Percentiles rank a stretch among this genome's conserved stretches.
Evolutionary conservation across 1,284 basidiomycete genomes (phyloP).

Genomic region (Ceratorhiza oryzae-sativae): DNA sequence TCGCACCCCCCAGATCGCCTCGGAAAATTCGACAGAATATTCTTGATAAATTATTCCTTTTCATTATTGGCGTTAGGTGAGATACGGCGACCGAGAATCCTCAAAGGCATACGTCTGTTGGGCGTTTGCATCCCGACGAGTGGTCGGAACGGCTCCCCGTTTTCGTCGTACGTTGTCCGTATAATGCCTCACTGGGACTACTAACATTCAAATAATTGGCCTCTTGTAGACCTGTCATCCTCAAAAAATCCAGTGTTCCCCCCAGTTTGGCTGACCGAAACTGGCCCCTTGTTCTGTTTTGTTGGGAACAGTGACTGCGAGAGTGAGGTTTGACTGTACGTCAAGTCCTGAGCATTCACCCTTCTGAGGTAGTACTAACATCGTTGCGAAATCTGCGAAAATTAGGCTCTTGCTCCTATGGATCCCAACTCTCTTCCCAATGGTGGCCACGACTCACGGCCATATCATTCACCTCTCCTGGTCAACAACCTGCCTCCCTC

Average conservation of each 20-base stretch:
- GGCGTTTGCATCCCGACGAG: neutral
- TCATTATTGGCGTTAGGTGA: too few relatives aligned
- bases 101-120: neutral
- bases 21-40: slow-evolving; percentile 1
- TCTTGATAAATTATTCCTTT: neutral
- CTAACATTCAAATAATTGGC: neutral
- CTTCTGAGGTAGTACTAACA: neutral
- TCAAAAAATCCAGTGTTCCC: neutral
- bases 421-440: slow-evolving; percentile 3
- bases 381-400: neutral
- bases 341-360: neutral
- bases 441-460: slow-evolving; percentile 6
- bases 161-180: neutral
- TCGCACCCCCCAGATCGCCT: neutral
- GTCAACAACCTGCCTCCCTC: neutral
- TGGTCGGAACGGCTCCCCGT: neutral
- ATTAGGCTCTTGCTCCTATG: neutral
- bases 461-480: neutral
- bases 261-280: neutral
- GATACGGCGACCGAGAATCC: too few relatives aligned
- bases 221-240: neutral
- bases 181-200: neutral
- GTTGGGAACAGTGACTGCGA: neutral
- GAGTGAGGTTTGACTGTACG: neutral
- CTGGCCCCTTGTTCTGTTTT: neutral